phyloP scores from a whole-genome alignment of 108 stramenopile genomes.

The Nitzschia sp. region DNA sequence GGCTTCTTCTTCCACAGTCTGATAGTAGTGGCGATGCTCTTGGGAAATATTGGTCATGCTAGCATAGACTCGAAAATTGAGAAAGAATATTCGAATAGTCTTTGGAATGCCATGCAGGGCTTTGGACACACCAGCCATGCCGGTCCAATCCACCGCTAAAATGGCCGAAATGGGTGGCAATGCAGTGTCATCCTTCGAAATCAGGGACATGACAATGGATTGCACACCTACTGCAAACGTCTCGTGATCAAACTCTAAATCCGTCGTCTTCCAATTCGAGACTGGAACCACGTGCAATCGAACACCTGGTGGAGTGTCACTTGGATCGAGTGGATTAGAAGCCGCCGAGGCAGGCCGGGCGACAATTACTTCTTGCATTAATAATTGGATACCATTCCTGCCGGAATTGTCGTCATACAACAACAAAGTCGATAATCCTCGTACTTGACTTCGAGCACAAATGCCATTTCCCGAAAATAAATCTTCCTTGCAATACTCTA shows the following conservation, averaged over 20 bases:
- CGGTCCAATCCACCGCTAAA: constrained; percentile 42
- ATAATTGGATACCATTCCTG: background rate
- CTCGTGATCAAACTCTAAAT: background rate
- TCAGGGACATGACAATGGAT: background rate
- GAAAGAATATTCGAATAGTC: constrained; percentile 26
- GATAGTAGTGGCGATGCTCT: background rate
- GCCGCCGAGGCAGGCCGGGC: background rate
- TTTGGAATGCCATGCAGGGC: background rate
- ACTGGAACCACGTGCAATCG: constrained; percentile 24
- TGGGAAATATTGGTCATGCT: background rate
- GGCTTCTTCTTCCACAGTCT: constrained; percentile 10
- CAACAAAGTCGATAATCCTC: background rate
- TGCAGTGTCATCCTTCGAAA: background rate
- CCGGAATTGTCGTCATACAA: background rate
- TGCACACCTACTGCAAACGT: background rate
- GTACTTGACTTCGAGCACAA: constrained; percentile 27
- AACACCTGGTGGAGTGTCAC: constrained; percentile 6
- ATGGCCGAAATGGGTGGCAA: constrained; percentile 17
- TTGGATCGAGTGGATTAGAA: background rate
- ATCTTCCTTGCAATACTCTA: constrained; percentile 1
- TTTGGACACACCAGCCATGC: constrained; percentile 28
- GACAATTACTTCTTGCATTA: constrained; percentile 4
- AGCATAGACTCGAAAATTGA: constrained; percentile 53
- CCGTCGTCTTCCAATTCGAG: background rate
- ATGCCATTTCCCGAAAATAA: constrained; percentile 58